Percentiles rank a stretch among this genome's conserved stretches.
Conservation (phyloP, 352 stramenopile genomes). For the Elongisporangium undulatum region DNA sequence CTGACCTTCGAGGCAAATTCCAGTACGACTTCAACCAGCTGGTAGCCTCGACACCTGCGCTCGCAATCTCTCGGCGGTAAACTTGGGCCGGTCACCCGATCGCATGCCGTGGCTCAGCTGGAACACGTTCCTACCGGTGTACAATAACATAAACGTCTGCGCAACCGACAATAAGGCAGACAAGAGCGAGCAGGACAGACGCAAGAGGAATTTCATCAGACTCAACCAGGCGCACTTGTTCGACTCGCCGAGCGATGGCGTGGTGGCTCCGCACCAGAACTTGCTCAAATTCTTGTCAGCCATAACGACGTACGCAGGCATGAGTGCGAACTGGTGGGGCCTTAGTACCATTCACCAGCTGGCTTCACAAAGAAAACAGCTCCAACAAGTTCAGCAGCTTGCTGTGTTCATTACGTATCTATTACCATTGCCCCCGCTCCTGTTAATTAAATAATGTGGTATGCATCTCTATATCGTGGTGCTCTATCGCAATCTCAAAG, state of each 20-base stretch:
- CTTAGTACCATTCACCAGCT: too few species aligned
- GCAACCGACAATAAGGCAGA: slow-evolving; percentile 8
- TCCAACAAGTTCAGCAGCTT: too few species aligned
- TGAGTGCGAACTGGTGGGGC: too few species aligned
- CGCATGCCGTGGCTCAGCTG: slow-evolving; percentile 18
- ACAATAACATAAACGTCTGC: slow-evolving; percentile 29
- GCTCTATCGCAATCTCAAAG: neutral
- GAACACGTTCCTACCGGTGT: slow-evolving; percentile 28
- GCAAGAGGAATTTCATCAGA: slow-evolving; percentile 37
- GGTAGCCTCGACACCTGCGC: slow-evolving; percentile 12
- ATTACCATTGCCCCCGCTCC: neutral
- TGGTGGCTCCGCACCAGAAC: slow-evolving; percentile 33
- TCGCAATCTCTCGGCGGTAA: slow-evolving; percentile 29
- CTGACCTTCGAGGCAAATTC: slow-evolving; percentile 23
- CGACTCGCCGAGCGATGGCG: slow-evolving; percentile 15
- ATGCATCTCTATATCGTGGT: neutral
- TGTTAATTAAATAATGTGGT: neutral
- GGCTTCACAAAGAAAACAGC: too few species aligned
- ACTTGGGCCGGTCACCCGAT: slow-evolving; percentile 25
- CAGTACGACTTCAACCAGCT: slow-evolving; percentile 32
- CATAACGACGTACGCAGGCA: too few species aligned
- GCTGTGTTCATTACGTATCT: neutral
- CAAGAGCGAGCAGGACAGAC: slow-evolving; percentile 13
- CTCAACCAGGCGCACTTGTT: slow-evolving; percentile 42
- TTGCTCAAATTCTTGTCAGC: slow-evolving; percentile 29